Percentiles rank a stretch among this genome's conserved stretches.
Conservation (phyloP, 805 yeast genomes). For the Candida sithepensis region DNA sequence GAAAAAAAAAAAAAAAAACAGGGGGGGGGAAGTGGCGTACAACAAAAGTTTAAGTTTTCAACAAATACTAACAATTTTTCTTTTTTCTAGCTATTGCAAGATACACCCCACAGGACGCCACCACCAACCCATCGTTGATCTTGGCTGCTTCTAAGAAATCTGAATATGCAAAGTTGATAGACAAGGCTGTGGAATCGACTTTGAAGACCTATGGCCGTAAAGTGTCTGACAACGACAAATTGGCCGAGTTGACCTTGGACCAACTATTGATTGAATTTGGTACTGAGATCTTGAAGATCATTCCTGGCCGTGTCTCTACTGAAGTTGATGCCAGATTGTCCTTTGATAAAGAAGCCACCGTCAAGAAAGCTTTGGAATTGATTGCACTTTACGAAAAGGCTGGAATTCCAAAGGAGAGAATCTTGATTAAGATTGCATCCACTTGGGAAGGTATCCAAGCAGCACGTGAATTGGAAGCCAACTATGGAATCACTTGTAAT, state of each 20-base stretch:
- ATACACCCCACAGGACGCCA: constrained; percentile 98
- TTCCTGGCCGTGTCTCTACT: constrained; percentile 98
- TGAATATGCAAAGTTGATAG: constrained; percentile 83
- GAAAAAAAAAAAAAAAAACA: background rate
- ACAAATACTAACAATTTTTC: background rate
- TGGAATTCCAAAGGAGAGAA: constrained; percentile 85
- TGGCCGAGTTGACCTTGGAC: constrained; percentile 81
- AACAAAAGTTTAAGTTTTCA: too few relatives aligned
- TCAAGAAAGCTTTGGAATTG: constrained; percentile 88
- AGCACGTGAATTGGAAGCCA: constrained; percentile 87
- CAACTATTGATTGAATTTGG: constrained; percentile 94
- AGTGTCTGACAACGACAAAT: constrained; percentile 38
- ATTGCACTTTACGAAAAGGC: constrained; percentile 77
- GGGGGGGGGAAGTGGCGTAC: too few relatives aligned
- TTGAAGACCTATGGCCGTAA: constrained; percentile 37
- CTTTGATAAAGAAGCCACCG: constrained; percentile 87
- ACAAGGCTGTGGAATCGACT: constrained; percentile 78
- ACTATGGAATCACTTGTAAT: constrained; percentile 89
- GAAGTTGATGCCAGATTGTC: constrained; percentile 99
- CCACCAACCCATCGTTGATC: constrained; percentile 97
- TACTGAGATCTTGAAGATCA: constrained; percentile 81
- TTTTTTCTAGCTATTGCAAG: constrained; percentile 64
- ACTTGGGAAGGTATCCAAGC: constrained; percentile 99
- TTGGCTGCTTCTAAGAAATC: constrained; percentile 92
- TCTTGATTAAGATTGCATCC: constrained; percentile 93